Evolutionary conservation across 345 rosid species (phyloP).

Genomic region (Aethionema arabicum): DNA sequence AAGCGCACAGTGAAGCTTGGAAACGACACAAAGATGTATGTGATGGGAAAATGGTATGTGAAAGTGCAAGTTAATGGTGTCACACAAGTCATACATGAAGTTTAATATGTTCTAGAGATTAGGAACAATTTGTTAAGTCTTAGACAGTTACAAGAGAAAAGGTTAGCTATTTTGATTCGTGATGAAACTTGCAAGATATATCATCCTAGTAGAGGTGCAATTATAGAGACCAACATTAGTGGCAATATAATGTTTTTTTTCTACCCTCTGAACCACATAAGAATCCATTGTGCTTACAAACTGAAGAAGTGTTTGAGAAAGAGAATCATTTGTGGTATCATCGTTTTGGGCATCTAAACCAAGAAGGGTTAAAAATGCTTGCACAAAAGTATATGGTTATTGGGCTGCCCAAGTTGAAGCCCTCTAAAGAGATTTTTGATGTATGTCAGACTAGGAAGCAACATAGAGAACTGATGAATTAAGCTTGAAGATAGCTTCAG

Average conservation of each 20-base stretch:
- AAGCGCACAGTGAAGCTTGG: background rate
- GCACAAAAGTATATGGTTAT: background rate
- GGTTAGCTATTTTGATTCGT: background rate
- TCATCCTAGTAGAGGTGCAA: background rate
- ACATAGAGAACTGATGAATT: no score
- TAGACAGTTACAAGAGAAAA: background rate
- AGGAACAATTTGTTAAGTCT: background rate
- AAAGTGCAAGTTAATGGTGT: constrained; percentile 11
- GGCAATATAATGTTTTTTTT: background rate
- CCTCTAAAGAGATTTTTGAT: background rate
- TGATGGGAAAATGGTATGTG: background rate
- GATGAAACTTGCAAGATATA: background rate
- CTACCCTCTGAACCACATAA: background rate
- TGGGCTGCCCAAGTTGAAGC: background rate
- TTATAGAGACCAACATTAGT: background rate
- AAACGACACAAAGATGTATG: background rate
- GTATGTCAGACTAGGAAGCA: constrained; percentile 14
- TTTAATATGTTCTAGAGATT: constrained; percentile 4
- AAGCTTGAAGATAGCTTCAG: no score
- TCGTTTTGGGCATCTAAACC: background rate
- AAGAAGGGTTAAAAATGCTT: background rate
- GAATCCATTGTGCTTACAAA: background rate
- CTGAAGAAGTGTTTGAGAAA: background rate
- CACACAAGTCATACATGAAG: background rate
- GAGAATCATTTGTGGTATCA: background rate